A percentile compares a stretch with the other conserved stretches of the same genome.
Evolutionary conservation across 169 alveolate genomes (phyloP).

Genomic region (Babesia microti): DNA sequence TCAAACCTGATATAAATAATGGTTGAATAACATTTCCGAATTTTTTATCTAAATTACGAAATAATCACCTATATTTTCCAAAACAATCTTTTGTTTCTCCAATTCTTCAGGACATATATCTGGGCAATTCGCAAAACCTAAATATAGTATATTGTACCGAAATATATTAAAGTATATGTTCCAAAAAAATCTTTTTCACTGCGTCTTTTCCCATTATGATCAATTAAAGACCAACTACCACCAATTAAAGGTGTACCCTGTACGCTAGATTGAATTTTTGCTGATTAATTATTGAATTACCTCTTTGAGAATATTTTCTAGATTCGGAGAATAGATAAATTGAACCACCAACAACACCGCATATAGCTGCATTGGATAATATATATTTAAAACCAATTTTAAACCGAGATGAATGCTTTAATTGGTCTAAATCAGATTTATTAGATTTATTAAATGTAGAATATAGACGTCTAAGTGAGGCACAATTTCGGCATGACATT

Average conservation of each 20-base stretch:
- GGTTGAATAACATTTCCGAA: slow-evolving; percentile 58
- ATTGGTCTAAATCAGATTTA: no score
- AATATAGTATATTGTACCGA: slow-evolving; percentile 12
- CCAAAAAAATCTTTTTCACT: slow-evolving; percentile 43
- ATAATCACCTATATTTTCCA: slow-evolving; percentile 47
- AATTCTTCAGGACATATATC: slow-evolving; percentile 81
- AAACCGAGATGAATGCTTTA: no score
- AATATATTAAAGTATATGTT: slow-evolving; percentile 38
- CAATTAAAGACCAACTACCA: slow-evolving; percentile 65
- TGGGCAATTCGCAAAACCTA: slow-evolving; percentile 76
- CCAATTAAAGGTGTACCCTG: slow-evolving; percentile 72
- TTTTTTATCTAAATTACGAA: slow-evolving; percentile 8
- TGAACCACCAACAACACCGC: slow-evolving; percentile 10
- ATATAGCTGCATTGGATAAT: no score
- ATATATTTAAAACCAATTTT: no score
- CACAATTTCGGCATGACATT: no score
- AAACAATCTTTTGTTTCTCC: slow-evolving; percentile 66
- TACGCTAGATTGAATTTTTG: slow-evolving; percentile 26
- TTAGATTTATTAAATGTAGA: no score
- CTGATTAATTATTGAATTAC: slow-evolving; percentile 10
- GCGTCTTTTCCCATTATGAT: slow-evolving; percentile 41
- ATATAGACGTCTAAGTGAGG: no score
- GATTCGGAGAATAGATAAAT: slow-evolving; percentile 9
- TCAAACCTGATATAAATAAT: slow-evolving; percentile 46
- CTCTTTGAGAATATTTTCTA: slow-evolving; percentile 3